These are phyloP conservation scores for Fusarium sp. DNA, from an alignment of 2,329 filamentous ascomycete genomes.

Conservation along the genomic window DNA sequence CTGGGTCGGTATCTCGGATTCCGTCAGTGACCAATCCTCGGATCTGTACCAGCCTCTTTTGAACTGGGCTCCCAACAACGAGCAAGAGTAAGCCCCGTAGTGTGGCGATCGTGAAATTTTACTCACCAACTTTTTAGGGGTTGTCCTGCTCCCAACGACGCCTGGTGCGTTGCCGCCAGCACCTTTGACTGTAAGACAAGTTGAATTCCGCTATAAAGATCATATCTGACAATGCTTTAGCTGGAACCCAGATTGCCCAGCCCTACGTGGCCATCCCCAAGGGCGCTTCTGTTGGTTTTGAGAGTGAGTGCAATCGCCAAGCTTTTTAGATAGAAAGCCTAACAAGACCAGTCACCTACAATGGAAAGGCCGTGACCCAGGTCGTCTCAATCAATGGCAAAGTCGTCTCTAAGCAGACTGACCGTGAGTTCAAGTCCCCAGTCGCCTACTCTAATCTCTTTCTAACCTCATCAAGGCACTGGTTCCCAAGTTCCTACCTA, in stretches of 20 bases:
- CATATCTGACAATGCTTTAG: neutral
- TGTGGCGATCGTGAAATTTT: no score
- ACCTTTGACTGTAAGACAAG: neutral
- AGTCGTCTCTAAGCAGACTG: neutral
- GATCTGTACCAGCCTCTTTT: constrained; percentile 17
- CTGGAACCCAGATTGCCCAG: neutral
- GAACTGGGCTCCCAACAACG: constrained; percentile 19
- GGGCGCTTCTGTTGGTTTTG: neutral
- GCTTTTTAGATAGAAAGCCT: neutral
- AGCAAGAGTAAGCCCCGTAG: constrained; percentile 6
- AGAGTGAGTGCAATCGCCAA: neutral
- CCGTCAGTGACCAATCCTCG: constrained; percentile 3
- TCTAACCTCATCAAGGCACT: neutral
- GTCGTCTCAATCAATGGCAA: neutral
- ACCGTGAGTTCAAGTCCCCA: neutral
- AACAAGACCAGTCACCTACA: neutral
- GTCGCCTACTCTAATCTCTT: neutral
- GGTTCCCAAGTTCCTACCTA: neutral
- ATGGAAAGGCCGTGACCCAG: neutral
- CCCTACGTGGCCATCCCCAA: neutral
- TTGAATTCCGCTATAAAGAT: fast-evolving
- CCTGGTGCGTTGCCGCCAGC: constrained; percentile 3
- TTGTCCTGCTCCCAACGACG: neutral
- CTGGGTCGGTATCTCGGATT: constrained; percentile 16
- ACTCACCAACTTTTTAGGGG: neutral